Conservation (phyloP, 768 basidiomycete genomes). For the Lactarius trivialis region DNA sequence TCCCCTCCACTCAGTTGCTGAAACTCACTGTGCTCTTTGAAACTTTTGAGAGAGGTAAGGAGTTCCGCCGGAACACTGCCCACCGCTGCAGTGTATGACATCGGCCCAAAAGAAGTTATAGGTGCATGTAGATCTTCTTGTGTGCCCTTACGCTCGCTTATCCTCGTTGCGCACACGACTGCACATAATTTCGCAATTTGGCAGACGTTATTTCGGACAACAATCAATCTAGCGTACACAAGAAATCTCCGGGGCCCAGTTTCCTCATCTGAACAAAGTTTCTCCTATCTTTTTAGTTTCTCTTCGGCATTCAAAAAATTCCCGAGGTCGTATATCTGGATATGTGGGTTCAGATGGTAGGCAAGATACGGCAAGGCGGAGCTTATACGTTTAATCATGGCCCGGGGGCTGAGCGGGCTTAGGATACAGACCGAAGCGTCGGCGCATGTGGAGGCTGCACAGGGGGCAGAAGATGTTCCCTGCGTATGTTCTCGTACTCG, state of each 20-base stretch:
- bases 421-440: not conserved
- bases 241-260: not conserved
- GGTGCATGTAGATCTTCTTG: not conserved
- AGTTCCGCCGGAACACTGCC: not conserved
- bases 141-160: not conserved
- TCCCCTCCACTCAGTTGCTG: not conserved
- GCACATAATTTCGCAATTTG: not conserved
- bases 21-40: not conserved
- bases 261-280: not conserved
- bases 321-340: not conserved
- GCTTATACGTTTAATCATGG: not conserved
- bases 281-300: not conserved
- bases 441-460: not conserved
- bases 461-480: conserved; percentile 2
- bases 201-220: not conserved
- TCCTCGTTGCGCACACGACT: not conserved
- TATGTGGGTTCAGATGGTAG: not conserved
- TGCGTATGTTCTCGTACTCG: conserved; percentile 8
- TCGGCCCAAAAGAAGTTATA: not conserved
- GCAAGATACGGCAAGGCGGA: not conserved
- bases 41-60: not conserved
- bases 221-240: not conserved
- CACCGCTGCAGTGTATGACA: not conserved
- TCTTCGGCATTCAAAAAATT: not conserved
- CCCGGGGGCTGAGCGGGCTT: not conserved